These are phyloP conservation scores for Auricularia auricula-judae DNA, from an alignment of 768 basidiomycete species.

Conservation along the genomic window DNA sequence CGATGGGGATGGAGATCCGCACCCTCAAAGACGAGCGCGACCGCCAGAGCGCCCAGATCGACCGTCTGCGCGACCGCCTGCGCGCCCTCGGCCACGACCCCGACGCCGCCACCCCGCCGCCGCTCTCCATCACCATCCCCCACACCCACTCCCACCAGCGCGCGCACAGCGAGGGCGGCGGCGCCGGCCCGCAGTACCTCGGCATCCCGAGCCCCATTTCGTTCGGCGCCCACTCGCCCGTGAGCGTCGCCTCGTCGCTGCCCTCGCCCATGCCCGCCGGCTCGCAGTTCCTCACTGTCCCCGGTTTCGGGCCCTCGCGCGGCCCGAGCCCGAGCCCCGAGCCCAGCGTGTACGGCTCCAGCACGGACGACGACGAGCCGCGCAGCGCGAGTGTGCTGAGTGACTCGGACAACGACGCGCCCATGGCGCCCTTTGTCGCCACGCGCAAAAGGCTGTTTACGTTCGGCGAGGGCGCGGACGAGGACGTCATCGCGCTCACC, in stretches of 20 bases:
- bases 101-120: background rate
- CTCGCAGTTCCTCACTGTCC: background rate
- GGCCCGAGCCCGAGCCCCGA: background rate
- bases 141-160: background rate
- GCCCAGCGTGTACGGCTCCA: background rate
- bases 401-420: background rate
- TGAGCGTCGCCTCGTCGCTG: background rate
- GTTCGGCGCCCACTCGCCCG: background rate
- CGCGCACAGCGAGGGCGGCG: background rate
- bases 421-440: background rate
- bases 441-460: background rate
- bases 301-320: background rate
- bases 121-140: background rate
- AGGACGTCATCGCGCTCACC: background rate
- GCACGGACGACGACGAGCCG: background rate
- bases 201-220: background rate
- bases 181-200: background rate
- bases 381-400: background rate
- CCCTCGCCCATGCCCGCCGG: background rate
- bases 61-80: background rate
- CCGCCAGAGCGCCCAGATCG: background rate
- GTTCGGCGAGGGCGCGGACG: background rate
- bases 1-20: background rate
- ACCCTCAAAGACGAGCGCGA: background rate
- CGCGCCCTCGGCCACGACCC: background rate